Evolutionary conservation across 1,284 basidiomycete species (phyloP), one percentile per base, ranked within the genome.

Genomic region (Phenoliferia sp.): DNA sequence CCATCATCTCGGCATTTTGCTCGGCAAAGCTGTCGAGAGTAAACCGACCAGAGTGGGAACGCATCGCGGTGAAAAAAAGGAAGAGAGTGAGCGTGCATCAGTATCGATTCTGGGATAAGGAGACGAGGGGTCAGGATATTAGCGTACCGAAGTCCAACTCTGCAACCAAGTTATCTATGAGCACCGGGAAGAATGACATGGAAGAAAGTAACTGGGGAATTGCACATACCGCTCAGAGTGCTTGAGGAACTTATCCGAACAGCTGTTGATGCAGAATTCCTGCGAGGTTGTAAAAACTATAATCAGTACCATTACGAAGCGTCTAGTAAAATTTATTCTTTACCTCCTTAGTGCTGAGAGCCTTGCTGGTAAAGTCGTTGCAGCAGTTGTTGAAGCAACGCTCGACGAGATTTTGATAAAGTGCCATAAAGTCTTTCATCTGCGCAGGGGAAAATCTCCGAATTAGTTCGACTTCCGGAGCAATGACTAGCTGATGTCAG

Each of bases 371-470:
- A 77, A 99, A 98, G 80, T 99, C 95, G 79, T 96, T 93, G 77
- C 90, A 90, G 81, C 95, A 99, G 34, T 90, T 84, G 73, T 85
- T 92, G 84, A 99, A 99, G 81, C 95, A 99, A 74, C 90, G 87
- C 79, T 98, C 94, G 54, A 96, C 94, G 64, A 99, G 85, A 76
- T 88, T 90, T n/a, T 93, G 92, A 83, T 98, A 98, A 80, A 98
- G 89, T 77, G 85, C 85, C 84, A 98, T 85, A 77, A 99, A 98
- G 83, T 98, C 95, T 84, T 95, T 91, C 94, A 98, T 96, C 92
- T 98, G 80, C 61, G 32, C 15, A 3, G 16, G 56, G n/a, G n/a
- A 28, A 55, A 26, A 3, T n/a, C 17, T 44, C 39, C 12, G 39
- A 12, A 12, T 44, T 44, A n/a, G n/a, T n/a, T n/a, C n/a, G n/a